Base-by-base conservation (phyloP, 371 early-diverging fungal genomes). In the Zychaea mexicana region DNA sequence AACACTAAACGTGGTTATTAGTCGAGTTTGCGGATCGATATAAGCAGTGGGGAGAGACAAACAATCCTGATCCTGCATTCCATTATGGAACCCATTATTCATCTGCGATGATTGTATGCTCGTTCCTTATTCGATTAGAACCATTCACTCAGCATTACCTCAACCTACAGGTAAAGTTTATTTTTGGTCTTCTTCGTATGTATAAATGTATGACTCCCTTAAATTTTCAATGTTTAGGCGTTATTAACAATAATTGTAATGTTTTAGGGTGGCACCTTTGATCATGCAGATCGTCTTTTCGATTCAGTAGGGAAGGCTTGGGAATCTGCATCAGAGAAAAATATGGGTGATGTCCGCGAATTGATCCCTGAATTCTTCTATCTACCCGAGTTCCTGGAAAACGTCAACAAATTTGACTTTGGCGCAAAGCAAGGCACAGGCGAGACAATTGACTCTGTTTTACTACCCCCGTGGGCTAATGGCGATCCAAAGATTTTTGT, bases 21-120 rank as follows among this genome's bases (percentile, higher is more conserved):
- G 77, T 31, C 67, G 89, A 73, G 71, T 90, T 76, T 68, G 77
- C 77, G 53, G 88, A 80, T 15, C 71, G 85, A 21, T 82, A 85
- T 62, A 70, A 76, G n/a, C 83, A 90, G 60, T 81, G 87, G 62
- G 92, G 92, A 60, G 93, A 93, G 66, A 82, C 94, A 68, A 67
- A 83, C 65, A 71, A 94, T 81, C 71, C 85, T 38, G 72, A 89
- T 68, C 90, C 90, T 30, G 87, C 85, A 38, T 94, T 94, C 77
- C 90, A 92, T 67, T 94, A 94, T 66, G 94, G 94, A n/a, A 92
- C 96, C 0, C 96, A 95, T 66, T 95, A 95, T 66, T 93, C 94
- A 1, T 91, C 93, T 0, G 91, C 96, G 5, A 93, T 91, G 84
- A 88, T 91, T 65, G 92, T 92, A 0, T 85, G 93, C 49, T 94